Base-by-base conservation (phyloP, 1,284 basidiomycete genomes). In the Tilletia setariae region DNA sequence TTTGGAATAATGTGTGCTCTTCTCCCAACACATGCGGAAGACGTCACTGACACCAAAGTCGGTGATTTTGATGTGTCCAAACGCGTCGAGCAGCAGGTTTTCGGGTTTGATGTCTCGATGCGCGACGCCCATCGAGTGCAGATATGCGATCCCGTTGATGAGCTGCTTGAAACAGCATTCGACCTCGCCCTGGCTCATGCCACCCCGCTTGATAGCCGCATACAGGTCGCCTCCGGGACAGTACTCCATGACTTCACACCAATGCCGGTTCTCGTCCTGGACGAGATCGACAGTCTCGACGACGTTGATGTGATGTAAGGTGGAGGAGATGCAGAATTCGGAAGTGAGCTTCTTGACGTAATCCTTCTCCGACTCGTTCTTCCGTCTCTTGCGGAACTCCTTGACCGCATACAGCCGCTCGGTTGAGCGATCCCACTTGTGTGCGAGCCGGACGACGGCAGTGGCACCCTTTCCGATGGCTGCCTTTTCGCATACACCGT, bases 211-310 rank as follows among this genome's bases (percentile, higher is more conserved):
- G 86, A 98, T 98, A 44, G 94, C 94, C 28, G 93, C 94, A 81
- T 98, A 98, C 43, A 98, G 86, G 84, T 98, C 94, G 4, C 94
- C 94, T 65, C 95, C 95, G 1, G 76, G 77, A 83, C 95, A 97
- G 82, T 94, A 98, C 84, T 98, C 96, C 96, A 98, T 98, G 70
- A 98, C 95, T 84, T 98, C 95, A 82, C 95, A 98, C 95, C 95
- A 98, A 80, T 94, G 90, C 72, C 92, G 90, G 74, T 87, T 89
- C 84, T 98, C 95, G 84, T 98, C 95, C 81, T 98, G 95, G 30
- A 98, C 91, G 74, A 98, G 89, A 84, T 98, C 95, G 70, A 98
- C 96, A 1, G 95, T 98, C 86, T 98, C 95, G 79, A 98, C 94
- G 78, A 98, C 88, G 84, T 98, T 98, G 82, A 89, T 86, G 68